Conservation (phyloP, 2,329 filamentous ascomycete species). For the Fusarium pseudoanthophilum region DNA sequence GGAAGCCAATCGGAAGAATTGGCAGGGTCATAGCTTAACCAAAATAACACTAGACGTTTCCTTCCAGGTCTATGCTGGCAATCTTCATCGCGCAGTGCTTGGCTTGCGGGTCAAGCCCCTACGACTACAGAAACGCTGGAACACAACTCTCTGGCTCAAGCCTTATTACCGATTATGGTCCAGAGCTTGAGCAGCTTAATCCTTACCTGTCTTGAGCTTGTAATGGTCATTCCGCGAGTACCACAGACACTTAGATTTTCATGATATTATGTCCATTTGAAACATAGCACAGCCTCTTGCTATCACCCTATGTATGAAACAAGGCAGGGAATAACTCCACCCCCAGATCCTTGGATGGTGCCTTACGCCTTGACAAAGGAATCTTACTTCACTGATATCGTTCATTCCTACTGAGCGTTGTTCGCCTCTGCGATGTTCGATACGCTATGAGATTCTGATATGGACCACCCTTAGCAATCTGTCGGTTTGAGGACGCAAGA, state of each 20-base stretch:
- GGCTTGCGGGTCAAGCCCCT: constrained; percentile 27
- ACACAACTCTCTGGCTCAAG: constrained; percentile 6
- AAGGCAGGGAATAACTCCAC: constrained; percentile 13
- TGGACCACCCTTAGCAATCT: neutral
- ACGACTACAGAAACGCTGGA: neutral
- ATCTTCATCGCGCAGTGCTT: constrained; percentile 32
- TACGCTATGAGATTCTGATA: neutral
- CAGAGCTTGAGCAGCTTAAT: neutral
- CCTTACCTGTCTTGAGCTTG: constrained; percentile 4
- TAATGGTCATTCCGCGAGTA: neutral
- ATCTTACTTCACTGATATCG: constrained; percentile 10
- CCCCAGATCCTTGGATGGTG: neutral
- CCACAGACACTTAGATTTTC: constrained; percentile 6
- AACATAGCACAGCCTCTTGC: constrained; percentile 35
- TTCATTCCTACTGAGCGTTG: neutral
- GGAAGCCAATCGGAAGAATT: constrained; percentile 49
- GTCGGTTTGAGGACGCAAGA: neutral
- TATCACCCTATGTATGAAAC: neutral
- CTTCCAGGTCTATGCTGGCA: constrained; percentile 40
- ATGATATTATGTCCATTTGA: neutral
- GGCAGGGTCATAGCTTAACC: constrained; percentile 37
- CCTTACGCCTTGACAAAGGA: constrained; percentile 7
- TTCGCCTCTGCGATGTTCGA: neutral
- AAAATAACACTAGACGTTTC: constrained; percentile 23
- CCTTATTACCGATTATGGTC: neutral